Evolutionary conservation across 495 filamentous ascomycete genomes (phyloP).

Genomic region (Xylaria curta): DNA sequence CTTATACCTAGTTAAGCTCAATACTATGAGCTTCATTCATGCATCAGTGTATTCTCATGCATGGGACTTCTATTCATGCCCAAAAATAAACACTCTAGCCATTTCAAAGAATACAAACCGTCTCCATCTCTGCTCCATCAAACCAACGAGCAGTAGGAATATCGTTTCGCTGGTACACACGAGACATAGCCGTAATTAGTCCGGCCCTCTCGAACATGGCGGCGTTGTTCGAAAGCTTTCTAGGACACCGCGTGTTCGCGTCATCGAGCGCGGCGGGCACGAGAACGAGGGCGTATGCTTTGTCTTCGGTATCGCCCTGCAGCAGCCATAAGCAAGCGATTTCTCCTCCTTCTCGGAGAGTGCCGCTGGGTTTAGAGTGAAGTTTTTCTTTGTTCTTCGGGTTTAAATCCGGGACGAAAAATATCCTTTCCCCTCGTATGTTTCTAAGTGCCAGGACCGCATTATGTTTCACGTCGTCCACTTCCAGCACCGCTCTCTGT

Average conservation of each 20-base stretch:
- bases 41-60: no score
- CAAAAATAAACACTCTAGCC: not conserved
- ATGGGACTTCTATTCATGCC: not conserved
- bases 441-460: no score
- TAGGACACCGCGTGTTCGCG: not conserved
- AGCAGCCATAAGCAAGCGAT: constrained; percentile 5
- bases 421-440: no score
- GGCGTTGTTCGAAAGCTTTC: not conserved
- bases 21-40: no score
- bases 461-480: no score
- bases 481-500: no score
- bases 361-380: no score
- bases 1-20: no score
- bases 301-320: constrained; percentile 6
- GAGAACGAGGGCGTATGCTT: not conserved
- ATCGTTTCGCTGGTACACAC: constrained; percentile 3
- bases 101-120: not conserved
- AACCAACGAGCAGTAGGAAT: constrained; percentile 1
- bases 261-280: not conserved
- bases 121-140: not conserved
- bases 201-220: not conserved
- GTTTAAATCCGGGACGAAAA: no score
- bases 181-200: constrained; percentile 9
- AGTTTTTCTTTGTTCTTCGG: no score
- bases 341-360: not conserved